Evolutionary conservation across 75 land plant species (phyloP).

Genomic region (Pseudotsuga menziesii): DNA sequence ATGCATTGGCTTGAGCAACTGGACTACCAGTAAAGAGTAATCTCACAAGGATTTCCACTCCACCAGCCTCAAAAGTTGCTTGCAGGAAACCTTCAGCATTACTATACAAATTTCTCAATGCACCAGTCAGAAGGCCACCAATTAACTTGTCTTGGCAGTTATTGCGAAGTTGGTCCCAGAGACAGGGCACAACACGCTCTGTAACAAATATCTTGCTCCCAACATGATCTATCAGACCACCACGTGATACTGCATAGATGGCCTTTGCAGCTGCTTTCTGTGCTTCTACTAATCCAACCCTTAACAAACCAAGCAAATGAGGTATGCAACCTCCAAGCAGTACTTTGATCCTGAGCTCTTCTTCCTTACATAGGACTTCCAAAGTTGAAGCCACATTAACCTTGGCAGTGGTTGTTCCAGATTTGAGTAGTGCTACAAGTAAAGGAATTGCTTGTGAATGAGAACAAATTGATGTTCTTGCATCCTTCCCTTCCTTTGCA

Average conservation of each 20-base stretch:
- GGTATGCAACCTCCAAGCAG: slow-evolving; percentile 50
- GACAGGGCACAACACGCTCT: slow-evolving; percentile 40
- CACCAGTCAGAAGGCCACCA: slow-evolving; percentile 39
- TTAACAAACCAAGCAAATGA: slow-evolving; percentile 34
- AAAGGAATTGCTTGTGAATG: slow-evolving; percentile 49
- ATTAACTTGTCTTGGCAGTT: slow-evolving; percentile 24
- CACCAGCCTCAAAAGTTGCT: slow-evolving; percentile 40
- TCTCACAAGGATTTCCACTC: slow-evolving; percentile 30
- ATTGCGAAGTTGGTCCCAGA: slow-evolving; percentile 42
- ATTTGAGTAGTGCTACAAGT: slow-evolving; percentile 37
- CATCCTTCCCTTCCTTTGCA: slow-evolving; percentile 33
- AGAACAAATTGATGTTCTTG: slow-evolving; percentile 36
- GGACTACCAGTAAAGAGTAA: slow-evolving; percentile 22
- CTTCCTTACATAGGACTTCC: slow-evolving; percentile 37
- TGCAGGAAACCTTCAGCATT: slow-evolving; percentile 47
- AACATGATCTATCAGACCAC: slow-evolving; percentile 48
- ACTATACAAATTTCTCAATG: slow-evolving; percentile 36
- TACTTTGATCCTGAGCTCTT: slow-evolving; percentile 44
- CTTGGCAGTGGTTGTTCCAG: slow-evolving; percentile 39
- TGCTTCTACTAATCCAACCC: slow-evolving; percentile 32
- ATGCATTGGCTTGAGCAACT: slow-evolving; percentile 40
- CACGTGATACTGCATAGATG: slow-evolving; percentile 36
- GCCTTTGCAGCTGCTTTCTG: slow-evolving; percentile 43
- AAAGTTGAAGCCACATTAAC: slow-evolving; percentile 40
- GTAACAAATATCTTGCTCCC: slow-evolving; percentile 52